phyloP scores from a whole-genome alignment of 306 rosid species.

The Lagenaria siceraria region DNA sequence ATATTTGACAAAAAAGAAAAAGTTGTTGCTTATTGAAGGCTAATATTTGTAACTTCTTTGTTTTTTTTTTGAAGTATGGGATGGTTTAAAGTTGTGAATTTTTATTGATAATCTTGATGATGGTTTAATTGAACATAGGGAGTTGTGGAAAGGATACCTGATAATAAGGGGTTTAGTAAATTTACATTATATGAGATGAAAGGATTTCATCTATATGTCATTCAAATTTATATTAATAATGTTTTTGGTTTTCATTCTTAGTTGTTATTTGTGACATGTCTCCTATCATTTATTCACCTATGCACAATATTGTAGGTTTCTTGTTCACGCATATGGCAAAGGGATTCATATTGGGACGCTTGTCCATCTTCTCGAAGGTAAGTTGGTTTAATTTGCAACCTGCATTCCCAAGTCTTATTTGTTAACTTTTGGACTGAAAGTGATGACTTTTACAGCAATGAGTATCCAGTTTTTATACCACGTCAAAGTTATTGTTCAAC shows the following conservation, averaged over 20 bases:
- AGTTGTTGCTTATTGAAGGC: conserved; percentile 5
- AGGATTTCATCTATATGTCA: neutral
- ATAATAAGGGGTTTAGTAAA: neutral
- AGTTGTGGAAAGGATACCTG: neutral
- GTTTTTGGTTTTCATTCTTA: neutral
- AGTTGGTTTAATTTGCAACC: conserved; percentile 10
- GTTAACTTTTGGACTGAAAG: conserved; percentile 16
- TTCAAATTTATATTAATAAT: neutral
- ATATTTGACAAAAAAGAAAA: neutral
- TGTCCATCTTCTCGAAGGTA: conserved; percentile 84
- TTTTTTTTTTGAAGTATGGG: neutral
- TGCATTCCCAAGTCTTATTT: conserved; percentile 8
- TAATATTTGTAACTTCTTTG: neutral
- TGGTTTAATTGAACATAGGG: neutral
- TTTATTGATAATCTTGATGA: neutral
- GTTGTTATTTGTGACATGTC: neutral
- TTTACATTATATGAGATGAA: neutral
- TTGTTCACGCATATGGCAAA: conserved; percentile 95
- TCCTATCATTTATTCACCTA: neutral
- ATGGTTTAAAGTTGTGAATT: neutral
- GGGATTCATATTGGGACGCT: conserved; percentile 84
- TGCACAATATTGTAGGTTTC: conserved; percentile 53
- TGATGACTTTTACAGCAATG: conserved; percentile 50
- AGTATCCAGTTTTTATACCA: conserved; percentile 90
- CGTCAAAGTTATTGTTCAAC: conserved; percentile 82